These are phyloP conservation scores for Hsuehochloa calcarea DNA, from an alignment of 176 grass and related monocot species.

Conservation along the genomic window DNA sequence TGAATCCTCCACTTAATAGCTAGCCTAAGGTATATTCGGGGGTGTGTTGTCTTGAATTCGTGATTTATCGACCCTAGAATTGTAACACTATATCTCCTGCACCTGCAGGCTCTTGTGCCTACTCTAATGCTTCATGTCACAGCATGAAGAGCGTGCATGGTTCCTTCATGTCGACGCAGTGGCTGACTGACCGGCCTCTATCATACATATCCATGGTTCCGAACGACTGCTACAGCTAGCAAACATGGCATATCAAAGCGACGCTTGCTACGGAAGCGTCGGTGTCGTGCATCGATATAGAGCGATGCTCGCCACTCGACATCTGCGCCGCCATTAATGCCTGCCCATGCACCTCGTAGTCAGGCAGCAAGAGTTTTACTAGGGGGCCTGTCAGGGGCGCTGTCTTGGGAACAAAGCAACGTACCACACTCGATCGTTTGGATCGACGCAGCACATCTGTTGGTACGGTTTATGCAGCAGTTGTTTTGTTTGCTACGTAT, in stretches of 20 bases:
- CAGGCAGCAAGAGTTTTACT: constrained; percentile 44
- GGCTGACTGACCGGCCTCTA: neutral
- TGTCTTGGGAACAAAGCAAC: constrained; percentile 56
- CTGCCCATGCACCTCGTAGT: constrained; percentile 47
- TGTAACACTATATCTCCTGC: neutral
- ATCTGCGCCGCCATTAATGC: constrained; percentile 33
- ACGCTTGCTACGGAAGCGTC: constrained; percentile 44
- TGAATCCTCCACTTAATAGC: neutral
- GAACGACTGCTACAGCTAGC: constrained; percentile 7
- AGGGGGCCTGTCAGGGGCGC: constrained; percentile 33
- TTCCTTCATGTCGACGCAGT: constrained; percentile 30
- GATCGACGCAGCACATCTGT: constrained; percentile 33
- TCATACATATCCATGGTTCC: neutral
- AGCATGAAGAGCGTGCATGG: neutral
- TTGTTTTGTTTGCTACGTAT: constrained; percentile 13
- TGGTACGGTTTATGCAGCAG: constrained; percentile 23
- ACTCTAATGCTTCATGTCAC: neutral
- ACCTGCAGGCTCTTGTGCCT: constrained; percentile 14
- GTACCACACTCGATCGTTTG: constrained; percentile 18
- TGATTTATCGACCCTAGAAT: constrained; percentile 12
- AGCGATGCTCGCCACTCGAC: constrained; percentile 13
- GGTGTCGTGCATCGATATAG: constrained; percentile 36
- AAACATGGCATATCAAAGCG: constrained; percentile 24
- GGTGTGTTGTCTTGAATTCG: neutral
- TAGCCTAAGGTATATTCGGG: neutral